Percentiles rank a stretch among this genome's conserved stretches.
phyloP scores from a whole-genome alignment of 129 eudicot species.

The Tagetes patula region DNA sequence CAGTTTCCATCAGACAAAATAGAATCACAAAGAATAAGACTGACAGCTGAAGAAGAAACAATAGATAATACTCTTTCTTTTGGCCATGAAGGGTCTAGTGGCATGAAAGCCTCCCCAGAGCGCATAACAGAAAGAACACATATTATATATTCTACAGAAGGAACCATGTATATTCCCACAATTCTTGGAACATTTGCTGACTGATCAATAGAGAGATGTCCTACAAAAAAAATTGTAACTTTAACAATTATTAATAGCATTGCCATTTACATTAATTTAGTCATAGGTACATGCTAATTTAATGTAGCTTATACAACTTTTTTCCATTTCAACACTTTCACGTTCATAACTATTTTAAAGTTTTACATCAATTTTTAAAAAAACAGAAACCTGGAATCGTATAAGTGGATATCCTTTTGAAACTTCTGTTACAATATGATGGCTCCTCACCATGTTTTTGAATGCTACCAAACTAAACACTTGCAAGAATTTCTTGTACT shows the following conservation, averaged over 20 bases:
- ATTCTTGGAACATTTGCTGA: constrained; percentile 46
- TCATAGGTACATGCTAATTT: background rate
- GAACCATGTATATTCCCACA: constrained; percentile 79
- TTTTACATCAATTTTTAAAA: background rate
- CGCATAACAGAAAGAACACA: constrained; percentile 72
- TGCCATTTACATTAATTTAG: background rate
- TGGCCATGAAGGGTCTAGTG: constrained; percentile 93
- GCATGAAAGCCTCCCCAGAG: constrained; percentile 90
- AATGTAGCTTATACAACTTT: background rate
- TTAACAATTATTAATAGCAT: constrained; percentile 2
- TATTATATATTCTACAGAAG: constrained; percentile 79
- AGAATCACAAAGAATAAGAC: constrained; percentile 52
- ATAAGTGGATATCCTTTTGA: background rate
- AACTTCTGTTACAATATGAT: background rate
- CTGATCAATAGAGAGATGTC: constrained; percentile 20
- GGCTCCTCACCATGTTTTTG: background rate
- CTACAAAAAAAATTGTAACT: constrained; percentile 24
- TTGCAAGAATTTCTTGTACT: constrained; percentile 7
- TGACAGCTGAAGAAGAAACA: constrained; percentile 60
- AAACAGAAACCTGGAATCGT: background rate
- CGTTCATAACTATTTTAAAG: background rate
- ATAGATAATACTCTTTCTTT: constrained; percentile 58
- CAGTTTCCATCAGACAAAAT: constrained; percentile 35
- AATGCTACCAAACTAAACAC: background rate
- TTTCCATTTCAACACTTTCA: constrained; percentile 1